These are phyloP conservation scores for Lophiotrema nucula DNA, from an alignment of 495 filamentous ascomycete genomes.

Conservation along the genomic window DNA sequence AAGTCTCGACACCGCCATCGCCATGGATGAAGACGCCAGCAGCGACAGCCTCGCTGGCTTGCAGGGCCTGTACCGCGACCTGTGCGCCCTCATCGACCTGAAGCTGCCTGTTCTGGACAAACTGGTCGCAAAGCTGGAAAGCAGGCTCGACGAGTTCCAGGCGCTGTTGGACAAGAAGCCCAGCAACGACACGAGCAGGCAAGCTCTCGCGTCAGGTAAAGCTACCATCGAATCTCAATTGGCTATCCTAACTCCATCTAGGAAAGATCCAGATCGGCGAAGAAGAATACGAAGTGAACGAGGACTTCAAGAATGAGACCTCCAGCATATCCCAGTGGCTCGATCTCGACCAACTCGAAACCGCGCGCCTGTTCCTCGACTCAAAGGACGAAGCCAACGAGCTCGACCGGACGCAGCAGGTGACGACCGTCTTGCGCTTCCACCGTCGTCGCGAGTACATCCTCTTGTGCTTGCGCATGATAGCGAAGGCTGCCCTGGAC, in stretches of 20 bases:
- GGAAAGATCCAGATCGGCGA: constrained; percentile 62
- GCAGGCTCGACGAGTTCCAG: constrained; percentile 68
- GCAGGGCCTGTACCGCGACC: constrained; percentile 74
- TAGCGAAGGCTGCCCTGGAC: constrained; percentile 63
- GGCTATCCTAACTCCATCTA: neutral
- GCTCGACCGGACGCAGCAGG: constrained; percentile 65
- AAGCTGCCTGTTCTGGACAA: constrained; percentile 61
- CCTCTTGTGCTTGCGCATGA: constrained; percentile 77
- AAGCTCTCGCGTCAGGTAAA: constrained; percentile 56
- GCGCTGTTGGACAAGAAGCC: constrained; percentile 72
- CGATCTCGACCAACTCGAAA: constrained; percentile 83
- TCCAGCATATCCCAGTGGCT: constrained; percentile 80
- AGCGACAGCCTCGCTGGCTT: constrained; percentile 67
- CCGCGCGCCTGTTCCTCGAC: constrained; percentile 68
- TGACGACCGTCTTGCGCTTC: constrained; percentile 77
- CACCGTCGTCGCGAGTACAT: constrained; percentile 75
- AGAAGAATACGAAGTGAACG: constrained; percentile 76
- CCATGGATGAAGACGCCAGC: constrained; percentile 64
- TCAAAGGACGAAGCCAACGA: constrained; percentile 62
- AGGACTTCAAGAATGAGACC: constrained; percentile 77
- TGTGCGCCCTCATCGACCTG: constrained; percentile 63
- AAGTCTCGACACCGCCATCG: constrained; percentile 8
- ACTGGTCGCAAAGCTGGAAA: constrained; percentile 65
- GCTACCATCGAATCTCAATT: neutral
- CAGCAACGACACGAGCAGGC: constrained; percentile 67